Evolutionary conservation across 805 yeast genomes (phyloP).

Genomic region (Barnettozyma sp.): DNA sequence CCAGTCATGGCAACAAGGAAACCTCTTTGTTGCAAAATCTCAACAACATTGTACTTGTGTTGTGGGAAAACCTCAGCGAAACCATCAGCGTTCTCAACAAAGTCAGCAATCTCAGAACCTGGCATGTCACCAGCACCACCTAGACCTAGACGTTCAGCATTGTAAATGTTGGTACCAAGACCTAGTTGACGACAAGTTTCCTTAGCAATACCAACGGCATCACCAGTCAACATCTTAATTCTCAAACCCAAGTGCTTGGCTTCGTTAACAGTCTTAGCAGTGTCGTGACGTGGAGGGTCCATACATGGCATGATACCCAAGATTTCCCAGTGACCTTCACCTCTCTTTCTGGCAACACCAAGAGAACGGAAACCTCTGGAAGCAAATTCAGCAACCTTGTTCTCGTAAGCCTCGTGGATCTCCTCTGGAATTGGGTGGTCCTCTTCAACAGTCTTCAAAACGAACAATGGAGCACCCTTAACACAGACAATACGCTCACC

Average conservation of each 20-base stretch:
- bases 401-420: constrained; percentile 88
- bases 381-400: constrained; percentile 96
- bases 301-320: constrained; percentile 97
- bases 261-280: constrained; percentile 89
- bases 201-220: constrained; percentile 98
- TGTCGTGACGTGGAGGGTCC: constrained; percentile 99
- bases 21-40: constrained; percentile 91
- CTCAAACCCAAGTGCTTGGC: constrained; percentile 88
- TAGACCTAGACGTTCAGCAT: constrained; percentile 94
- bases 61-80: constrained; percentile 98
- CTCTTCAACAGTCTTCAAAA: constrained; percentile 92
- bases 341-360: constrained; percentile 98
- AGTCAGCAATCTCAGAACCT: constrained; percentile 96
- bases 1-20: constrained; percentile 99
- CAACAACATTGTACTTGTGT: constrained; percentile 94
- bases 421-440: constrained; percentile 95
- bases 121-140: constrained; percentile 92
- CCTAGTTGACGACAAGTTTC: constrained; percentile 98
- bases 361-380: constrained; percentile 97
- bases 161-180: constrained; percentile 91
- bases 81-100: constrained; percentile 97
- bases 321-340: constrained; percentile 97
- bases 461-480: constrained; percentile 97
- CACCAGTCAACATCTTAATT: constrained; percentile 98
- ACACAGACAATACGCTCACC: constrained; percentile 94